Conservation (phyloP, 1,284 basidiomycete genomes). For the Ustilago tritici region DNA sequence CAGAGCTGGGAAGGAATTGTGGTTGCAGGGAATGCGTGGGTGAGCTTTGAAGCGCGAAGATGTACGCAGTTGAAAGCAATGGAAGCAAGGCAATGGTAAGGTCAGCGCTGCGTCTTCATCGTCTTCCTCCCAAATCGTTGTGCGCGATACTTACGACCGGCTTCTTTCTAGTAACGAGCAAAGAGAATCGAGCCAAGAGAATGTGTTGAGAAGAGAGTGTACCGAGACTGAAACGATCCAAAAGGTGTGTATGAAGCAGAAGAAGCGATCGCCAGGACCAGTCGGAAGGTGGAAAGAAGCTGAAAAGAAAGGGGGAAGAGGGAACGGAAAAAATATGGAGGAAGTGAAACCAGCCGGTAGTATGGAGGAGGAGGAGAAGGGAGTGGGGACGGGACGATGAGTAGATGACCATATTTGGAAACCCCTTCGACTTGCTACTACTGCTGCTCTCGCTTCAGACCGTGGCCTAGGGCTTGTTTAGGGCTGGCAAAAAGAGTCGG, state of each 20-base stretch:
- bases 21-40: not conserved
- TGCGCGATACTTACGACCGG: conserved; percentile 32
- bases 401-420: conserved; percentile 17
- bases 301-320: conserved; percentile 19
- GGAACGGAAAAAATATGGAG: conserved; percentile 15
- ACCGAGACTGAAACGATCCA: conserved; percentile 5
- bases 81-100: not conserved
- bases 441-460: not conserved
- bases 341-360: conserved; percentile 45
- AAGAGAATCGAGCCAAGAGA: conserved; percentile 13
- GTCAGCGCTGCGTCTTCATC: not conserved
- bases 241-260: not conserved
- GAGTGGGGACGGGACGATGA: conserved; percentile 2
- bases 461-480: not conserved
- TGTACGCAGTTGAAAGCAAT: not conserved
- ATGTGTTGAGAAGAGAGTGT: conserved; percentile 17
- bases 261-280: conserved; percentile 33
- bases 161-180: conserved; percentile 12
- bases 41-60: not conserved
- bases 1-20: not conserved
- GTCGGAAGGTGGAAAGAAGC: conserved; percentile 2
- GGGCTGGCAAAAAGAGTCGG: not conserved
- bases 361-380: conserved; percentile 40
- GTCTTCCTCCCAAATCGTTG: not conserved
- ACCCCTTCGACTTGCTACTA: not conserved